These are phyloP conservation scores for Stentor roeselii DNA, from an alignment of 73 alveolate genomes.

Conservation along the genomic window DNA sequence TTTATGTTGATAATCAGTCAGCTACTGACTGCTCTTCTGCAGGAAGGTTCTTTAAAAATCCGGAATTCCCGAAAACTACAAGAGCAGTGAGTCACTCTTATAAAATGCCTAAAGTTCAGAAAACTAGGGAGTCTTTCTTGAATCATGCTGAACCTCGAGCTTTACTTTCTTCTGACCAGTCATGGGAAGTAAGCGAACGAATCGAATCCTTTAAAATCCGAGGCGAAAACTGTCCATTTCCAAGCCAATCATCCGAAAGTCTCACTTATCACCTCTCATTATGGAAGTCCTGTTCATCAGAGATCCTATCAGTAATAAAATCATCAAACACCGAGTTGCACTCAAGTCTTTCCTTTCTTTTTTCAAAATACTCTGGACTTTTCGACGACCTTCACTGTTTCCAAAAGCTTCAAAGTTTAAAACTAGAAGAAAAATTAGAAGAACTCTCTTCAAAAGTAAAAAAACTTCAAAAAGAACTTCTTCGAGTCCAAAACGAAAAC, in stretches of 20 bases:
- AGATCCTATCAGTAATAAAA: neutral
- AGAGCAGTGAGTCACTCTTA: neutral
- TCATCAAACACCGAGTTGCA: neutral
- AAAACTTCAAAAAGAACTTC: neutral
- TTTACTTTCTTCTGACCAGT: neutral
- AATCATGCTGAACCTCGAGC: neutral
- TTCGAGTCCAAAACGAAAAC: neutral
- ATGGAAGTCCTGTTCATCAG: neutral
- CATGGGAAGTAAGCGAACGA: neutral
- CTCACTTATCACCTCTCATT: neutral
- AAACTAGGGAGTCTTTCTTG: neutral
- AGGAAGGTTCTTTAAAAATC: neutral
- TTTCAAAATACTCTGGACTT: neutral
- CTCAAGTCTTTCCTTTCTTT: neutral
- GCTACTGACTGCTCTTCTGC: slow-evolving; percentile 6
- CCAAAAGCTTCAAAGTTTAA: neutral
- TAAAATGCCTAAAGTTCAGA: neutral
- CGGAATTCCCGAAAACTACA: neutral
- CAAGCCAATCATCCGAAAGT: neutral
- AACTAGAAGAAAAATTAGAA: too few relatives aligned
- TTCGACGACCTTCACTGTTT: neutral
- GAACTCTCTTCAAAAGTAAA: neutral
- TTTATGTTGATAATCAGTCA: neutral
- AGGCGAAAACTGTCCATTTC: neutral
- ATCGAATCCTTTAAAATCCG: neutral